Percentiles rank a stretch among this genome's conserved stretches.
phyloP scores from a whole-genome alignment of 306 rosid genomes.

The Prunus dulcis region DNA sequence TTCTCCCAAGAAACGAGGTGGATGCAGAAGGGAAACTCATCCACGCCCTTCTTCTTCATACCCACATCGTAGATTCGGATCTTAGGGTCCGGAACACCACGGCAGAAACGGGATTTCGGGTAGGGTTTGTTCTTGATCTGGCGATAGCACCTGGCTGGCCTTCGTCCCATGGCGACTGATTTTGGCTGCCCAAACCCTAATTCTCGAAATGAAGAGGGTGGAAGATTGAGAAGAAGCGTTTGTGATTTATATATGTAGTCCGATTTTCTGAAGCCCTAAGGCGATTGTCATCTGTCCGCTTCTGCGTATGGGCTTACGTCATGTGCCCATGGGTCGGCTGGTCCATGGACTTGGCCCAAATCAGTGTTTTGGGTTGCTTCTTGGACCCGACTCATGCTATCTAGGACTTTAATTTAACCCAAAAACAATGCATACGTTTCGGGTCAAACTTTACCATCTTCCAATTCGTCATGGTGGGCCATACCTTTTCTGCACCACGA shows the following conservation, averaged over 20 bases:
- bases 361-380: not conserved
- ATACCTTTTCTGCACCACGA: no score
- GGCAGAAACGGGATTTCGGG: conserved; percentile 68
- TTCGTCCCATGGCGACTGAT: conserved; percentile 7
- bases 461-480: no score
- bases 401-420: not conserved
- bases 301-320: conserved; percentile 43
- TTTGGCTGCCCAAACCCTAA: not conserved
- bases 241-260: not conserved
- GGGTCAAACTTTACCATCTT: not conserved
- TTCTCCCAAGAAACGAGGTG: conserved; percentile 92
- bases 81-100: conserved; percentile 70
- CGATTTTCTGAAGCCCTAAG: not conserved
- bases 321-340: not conserved
- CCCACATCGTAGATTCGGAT: conserved; percentile 88
- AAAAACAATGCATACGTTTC: not conserved
- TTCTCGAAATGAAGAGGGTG: not conserved
- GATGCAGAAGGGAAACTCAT: conserved; percentile 89
- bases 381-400: not conserved
- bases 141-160: conserved; percentile 75
- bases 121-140: conserved; percentile 70
- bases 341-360: not conserved
- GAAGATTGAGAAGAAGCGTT: not conserved
- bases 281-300: not conserved
- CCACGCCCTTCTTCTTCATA: conserved; percentile 88